Base-by-base conservation (phyloP, 2,329 filamentous ascomycete species). In the Thelonectria blattea region DNA sequence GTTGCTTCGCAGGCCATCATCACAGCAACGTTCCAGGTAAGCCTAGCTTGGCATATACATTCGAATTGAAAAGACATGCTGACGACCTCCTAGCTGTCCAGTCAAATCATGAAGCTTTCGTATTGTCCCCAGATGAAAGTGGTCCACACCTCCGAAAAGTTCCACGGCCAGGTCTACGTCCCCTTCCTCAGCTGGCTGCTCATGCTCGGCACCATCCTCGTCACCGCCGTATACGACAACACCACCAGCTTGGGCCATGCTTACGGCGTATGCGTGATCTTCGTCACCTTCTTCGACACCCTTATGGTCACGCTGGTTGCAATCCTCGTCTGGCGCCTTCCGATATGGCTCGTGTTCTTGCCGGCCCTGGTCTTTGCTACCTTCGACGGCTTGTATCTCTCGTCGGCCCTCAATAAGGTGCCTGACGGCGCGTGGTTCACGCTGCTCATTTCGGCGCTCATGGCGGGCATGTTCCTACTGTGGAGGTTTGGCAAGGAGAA, bases 1-100 rank as follows among this genome's bases (percentile, higher is more conserved):
- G 89, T 92, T 8, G 90, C 90, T 1, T 90, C 86, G 3, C 90
- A 92, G 66, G 90, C 90, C 15, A 90, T 92, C 76, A 91, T 92
- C 52, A 92, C 90, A 0, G 86, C 84, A 6, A 86, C 86, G 0
- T 92, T 92, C 65, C 89, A 90, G 75, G 72, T 79, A 15, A 39
- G 48, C 48, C 48, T 17, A 51, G 10, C 17, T 39, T 51, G 5
- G n/a, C 18, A 51, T 51, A 15, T 41, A 34, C 18, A 24, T 24
- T 39, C 12, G 8, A 24, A 51, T 24, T 41, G 30, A 41, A 50
- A 41, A 41, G 12, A 9, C 30, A 39, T 39, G 30, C 30, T 51
- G 2, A 51, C 30, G 17, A 51, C 34, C 34, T 27, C 32, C 18
- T 18, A 41, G 2, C 75, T 90, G 11, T 80, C 83, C 1, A 51